phyloP scores from a whole-genome alignment of 2,329 filamentous ascomycete species.

The Alternaria sp. region DNA sequence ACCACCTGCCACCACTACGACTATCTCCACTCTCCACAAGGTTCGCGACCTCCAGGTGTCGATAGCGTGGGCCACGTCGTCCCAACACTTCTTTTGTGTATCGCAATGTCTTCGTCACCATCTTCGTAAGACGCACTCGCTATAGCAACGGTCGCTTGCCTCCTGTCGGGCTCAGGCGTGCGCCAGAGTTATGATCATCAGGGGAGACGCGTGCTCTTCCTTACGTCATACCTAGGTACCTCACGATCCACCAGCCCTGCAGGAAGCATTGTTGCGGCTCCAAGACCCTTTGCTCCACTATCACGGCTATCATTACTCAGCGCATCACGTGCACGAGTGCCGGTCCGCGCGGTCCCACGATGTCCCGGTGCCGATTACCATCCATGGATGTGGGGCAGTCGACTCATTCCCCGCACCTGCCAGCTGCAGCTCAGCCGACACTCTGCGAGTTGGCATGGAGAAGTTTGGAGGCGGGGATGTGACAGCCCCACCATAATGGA shows the following conservation, averaged over 20 bases:
- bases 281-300: neutral
- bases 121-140: constrained; percentile 1
- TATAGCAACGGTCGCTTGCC: neutral
- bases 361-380: constrained; percentile 12
- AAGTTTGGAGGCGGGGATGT: constrained; percentile 10
- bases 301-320: neutral
- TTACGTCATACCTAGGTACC: constrained; percentile 3
- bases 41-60: constrained; percentile 1
- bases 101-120: constrained; percentile 3
- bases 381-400: constrained; percentile 21
- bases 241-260: neutral
- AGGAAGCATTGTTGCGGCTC: neutral
- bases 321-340: constrained; percentile 9
- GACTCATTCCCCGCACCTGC: constrained; percentile 23
- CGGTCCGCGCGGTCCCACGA: constrained; percentile 7
- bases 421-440: constrained; percentile 10
- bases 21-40: constrained; percentile 1
- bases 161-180: neutral
- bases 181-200: neutral
- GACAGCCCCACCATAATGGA: constrained; percentile 25
- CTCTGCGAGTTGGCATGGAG: constrained; percentile 14
- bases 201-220: neutral
- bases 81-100: neutral
- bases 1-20: neutral
- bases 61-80: neutral